Evolutionary conservation across 2,329 filamentous ascomycete genomes (phyloP), one percentile per base, ranked within the genome.

Genomic region (Beauveria australis): DNA sequence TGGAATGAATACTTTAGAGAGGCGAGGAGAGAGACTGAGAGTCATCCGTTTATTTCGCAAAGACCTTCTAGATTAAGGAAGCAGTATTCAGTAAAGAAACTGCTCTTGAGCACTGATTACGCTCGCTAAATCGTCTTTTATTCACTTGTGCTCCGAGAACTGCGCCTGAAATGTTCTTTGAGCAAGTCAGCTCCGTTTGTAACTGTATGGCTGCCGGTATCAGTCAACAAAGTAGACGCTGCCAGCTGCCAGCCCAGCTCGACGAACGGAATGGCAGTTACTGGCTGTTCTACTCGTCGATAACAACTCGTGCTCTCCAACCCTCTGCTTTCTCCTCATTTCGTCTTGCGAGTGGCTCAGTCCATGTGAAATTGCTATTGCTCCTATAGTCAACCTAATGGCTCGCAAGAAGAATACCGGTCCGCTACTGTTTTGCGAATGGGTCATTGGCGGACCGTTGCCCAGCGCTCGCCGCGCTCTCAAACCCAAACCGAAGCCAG

Each of bases 381-480:
- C 22, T 46, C n/a, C 3, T 26, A 22, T 2, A 5, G 18, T 14
- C 4, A 2, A 33, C 8, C 8, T 8, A 43, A 61, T 58, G 61
- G 28, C 54, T 30, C 49, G 22, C 22, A 60, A 58, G 49, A 55
- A 53, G 18, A 47, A 53, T n/a, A 22, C 22, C 22, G 56, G 61
- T 16, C 61, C 61, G 12, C 16, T 59, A 19, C 46, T 62, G 28
- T 74, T 77, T 46, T 71, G 77, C 55, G 76, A 79, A 64, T 77
- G 77, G 71, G 69, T 73, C 24, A 71, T 75, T 51, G 74, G 75
- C 33, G 72, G 71, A 16, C 74, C 69, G 46, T 72, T 77, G 26
- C 61, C 69, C 14, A 64, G 64, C 12, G 68, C 67, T 26, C 66
- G 70, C 3, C 66, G 68, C 5, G 59, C 66, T 5, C 66, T 68